Evolutionary conservation across 495 filamentous ascomycete species (phyloP), one percentile per base, ranked within the genome.

Genomic region (Neurospora cerealis): DNA sequence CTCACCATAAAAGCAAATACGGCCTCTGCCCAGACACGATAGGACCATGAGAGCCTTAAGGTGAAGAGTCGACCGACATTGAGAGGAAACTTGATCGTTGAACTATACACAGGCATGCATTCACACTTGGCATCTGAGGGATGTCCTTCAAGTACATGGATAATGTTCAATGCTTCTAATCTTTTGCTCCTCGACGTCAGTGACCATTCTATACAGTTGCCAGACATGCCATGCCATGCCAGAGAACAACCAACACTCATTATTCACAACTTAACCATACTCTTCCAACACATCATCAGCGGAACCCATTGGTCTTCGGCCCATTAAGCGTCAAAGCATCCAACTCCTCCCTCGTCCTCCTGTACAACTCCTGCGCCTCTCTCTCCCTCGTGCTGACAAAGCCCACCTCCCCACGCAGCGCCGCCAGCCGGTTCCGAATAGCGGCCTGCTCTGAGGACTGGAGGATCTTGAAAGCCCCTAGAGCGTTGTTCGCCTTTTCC

Each of bases 291-390:
- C 13, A 3, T 44, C 69, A 4, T 1, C 32, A 84, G 75, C 83
- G 83, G 74, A 81, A 83, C 39, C 82, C 81, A 71, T 85, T 84
- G 11, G 78, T 73, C 54, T 34, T 66, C 1, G 54, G 60, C 72
- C 79, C 80, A 38, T 80, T 74, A 37, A 73, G 72, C 70, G 74
- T 77, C 78, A 95, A 83, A 73, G 83, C 86, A 70, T 92, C 91
- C 72, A 98, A 79, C 84, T 98, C 96, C 44, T 93, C 92, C 79
- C 87, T 93, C 73, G 89, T 86, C 73, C 81, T 83, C 78, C 91
- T 87, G 79, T 95, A 98, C 76, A 91, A 80, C 73, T 98, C 94
- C 82, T 99, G 96, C 38, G 93, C 93, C 85, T 97, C 93, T 70
- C 93, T 87, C 85, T 97, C 95, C 73, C 94, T 87, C 73, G 89